phyloP scores from a whole-genome alignment of 495 filamentous ascomycete genomes.

The Aspergillus asperescens region DNA sequence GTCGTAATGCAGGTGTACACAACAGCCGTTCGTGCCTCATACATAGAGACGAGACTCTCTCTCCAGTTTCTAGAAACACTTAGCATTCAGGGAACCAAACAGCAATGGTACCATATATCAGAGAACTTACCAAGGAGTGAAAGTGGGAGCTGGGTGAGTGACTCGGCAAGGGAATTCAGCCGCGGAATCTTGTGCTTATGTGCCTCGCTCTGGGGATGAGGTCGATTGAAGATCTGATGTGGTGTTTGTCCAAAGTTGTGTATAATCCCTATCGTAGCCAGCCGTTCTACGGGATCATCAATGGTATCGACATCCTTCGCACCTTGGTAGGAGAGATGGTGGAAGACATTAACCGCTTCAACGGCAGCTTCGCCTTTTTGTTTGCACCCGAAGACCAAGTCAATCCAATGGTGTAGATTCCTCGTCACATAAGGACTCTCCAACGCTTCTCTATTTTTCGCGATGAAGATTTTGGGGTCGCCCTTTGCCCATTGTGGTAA shows the following conservation, averaged over 20 bases:
- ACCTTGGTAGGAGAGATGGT: slow-evolving; percentile 89
- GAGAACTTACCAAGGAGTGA: slow-evolving; percentile 57
- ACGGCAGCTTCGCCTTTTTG: slow-evolving; percentile 91
- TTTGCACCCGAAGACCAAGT: slow-evolving; percentile 91
- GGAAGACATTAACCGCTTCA: slow-evolving; percentile 91
- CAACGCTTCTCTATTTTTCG: slow-evolving; percentile 87
- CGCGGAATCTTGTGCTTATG: slow-evolving; percentile 53
- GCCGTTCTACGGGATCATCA: slow-evolving; percentile 74
- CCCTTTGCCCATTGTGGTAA: slow-evolving; percentile 96
- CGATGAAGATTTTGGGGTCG: slow-evolving; percentile 91
- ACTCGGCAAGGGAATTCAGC: slow-evolving; percentile 73
- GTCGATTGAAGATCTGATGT: slow-evolving; percentile 80
- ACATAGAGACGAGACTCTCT: slow-evolving; percentile 71
- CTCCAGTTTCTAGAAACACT: slow-evolving; percentile 57
- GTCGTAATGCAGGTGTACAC: slow-evolving; percentile 71
- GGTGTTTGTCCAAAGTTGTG: slow-evolving; percentile 99
- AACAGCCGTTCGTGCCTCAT: slow-evolving; percentile 85
- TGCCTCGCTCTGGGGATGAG: slow-evolving; percentile 70
- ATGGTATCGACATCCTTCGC: slow-evolving; percentile 91
- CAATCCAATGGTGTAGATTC: slow-evolving; percentile 91
- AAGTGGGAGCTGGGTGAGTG: slow-evolving; percentile 73
- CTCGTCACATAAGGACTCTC: slow-evolving; percentile 92
- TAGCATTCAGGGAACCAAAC: neutral
- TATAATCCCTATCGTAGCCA: slow-evolving; percentile 89
- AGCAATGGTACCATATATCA: neutral